Evolutionary conservation across 768 basidiomycete species (phyloP).

Genomic region (Leccinum obscurum): DNA sequence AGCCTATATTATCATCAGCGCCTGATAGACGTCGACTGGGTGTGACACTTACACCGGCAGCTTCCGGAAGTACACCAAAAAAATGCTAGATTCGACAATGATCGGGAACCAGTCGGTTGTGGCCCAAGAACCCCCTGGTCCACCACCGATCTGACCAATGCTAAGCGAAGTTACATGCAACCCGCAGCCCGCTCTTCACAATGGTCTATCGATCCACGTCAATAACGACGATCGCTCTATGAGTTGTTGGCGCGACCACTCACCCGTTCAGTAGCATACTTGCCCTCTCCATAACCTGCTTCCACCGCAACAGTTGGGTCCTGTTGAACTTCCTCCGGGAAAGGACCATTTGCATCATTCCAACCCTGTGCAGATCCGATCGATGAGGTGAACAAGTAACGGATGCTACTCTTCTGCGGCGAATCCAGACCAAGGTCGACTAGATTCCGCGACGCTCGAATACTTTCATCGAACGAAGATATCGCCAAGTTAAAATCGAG

Average conservation of each 20-base stretch:
- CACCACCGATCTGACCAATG: slow-evolving; percentile 48
- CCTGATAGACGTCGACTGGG: background rate
- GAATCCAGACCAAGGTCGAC: slow-evolving; percentile 33
- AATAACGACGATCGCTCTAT: background rate
- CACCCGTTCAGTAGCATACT: slow-evolving; percentile 44
- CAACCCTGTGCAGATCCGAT: slow-evolving; percentile 34
- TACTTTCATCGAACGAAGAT: slow-evolving; percentile 44
- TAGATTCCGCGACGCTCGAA: slow-evolving; percentile 40
- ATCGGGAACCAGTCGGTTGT: slow-evolving; percentile 49
- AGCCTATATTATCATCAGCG: slow-evolving; percentile 21
- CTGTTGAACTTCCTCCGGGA: slow-evolving; percentile 37
- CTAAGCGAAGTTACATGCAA: slow-evolving; percentile 39
- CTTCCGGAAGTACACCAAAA: slow-evolving; percentile 30
- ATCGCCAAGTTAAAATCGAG: slow-evolving; percentile 44
- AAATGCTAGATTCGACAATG: slow-evolving; percentile 37
- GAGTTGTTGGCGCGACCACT: slow-evolving; percentile 4
- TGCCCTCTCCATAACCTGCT: slow-evolving; percentile 47
- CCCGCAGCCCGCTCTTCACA: slow-evolving; percentile 30
- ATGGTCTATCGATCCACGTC: slow-evolving; percentile 32
- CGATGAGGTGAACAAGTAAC: slow-evolving; percentile 43
- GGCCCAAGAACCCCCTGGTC: slow-evolving; percentile 43
- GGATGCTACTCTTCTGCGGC: slow-evolving; percentile 25
- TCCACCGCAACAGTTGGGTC: slow-evolving; percentile 38
- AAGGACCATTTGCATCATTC: slow-evolving; percentile 29
- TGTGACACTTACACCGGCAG: slow-evolving; percentile 33